Conservation (phyloP, 805 yeast genomes). For the Kuraishia borneana region DNA sequence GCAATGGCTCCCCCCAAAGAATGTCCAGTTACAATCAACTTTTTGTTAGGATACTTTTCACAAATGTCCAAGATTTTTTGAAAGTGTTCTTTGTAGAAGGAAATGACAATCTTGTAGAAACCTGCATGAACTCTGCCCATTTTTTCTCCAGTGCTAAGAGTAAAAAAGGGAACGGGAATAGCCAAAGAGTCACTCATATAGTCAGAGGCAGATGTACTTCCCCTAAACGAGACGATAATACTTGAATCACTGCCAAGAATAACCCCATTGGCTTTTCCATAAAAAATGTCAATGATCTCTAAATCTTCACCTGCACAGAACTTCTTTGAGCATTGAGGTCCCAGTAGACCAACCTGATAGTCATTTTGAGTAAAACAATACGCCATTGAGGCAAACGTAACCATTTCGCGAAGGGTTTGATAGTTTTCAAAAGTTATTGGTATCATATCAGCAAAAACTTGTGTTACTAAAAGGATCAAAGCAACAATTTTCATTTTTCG, state of each 20-base stretch:
- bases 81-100: conserved; percentile 25
- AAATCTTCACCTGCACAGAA: conserved; percentile 1
- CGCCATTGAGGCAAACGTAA: conserved; percentile 1
- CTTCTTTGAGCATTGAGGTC: conserved; percentile 13
- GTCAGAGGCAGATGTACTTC: conserved; percentile 50
- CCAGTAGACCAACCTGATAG: not conserved
- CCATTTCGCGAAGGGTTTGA: conserved; percentile 1
- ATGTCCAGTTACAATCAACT: conserved; percentile 54
- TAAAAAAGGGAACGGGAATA: conserved; percentile 33
- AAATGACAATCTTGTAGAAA: conserved; percentile 34
- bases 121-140: conserved; percentile 53
- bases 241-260: not conserved
- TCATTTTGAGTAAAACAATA: not conserved
- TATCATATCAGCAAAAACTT: too few species aligned
- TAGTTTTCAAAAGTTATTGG: too few species aligned
- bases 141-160: conserved; percentile 17
- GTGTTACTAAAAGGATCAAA: too few species aligned
- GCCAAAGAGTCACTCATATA: conserved; percentile 50
- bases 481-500: too few species aligned
- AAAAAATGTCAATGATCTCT: not conserved
- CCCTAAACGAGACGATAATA: conserved; percentile 48
- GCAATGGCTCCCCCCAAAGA: conserved; percentile 72
- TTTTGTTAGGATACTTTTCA: conserved; percentile 31
- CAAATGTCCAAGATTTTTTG: conserved; percentile 21
- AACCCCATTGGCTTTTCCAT: conserved; percentile 1